Evolutionary conservation across 345 rosid genomes (phyloP).

Genomic region (Conringia planisiliqua): DNA sequence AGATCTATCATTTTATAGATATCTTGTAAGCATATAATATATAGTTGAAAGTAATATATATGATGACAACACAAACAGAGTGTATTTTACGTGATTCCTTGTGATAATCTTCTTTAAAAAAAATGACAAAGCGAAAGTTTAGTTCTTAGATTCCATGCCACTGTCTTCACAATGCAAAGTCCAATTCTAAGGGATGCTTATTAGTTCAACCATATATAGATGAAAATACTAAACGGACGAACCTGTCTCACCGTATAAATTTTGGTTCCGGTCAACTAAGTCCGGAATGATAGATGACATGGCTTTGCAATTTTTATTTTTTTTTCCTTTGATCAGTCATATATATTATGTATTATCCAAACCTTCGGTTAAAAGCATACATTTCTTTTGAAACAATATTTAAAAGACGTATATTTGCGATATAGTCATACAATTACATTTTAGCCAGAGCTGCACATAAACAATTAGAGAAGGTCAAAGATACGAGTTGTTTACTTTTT

Average conservation of each 20-base stretch:
- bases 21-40: not conserved
- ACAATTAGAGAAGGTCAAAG: constrained; percentile 15
- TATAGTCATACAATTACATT: not conserved
- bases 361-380: not conserved
- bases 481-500: constrained; percentile 21
- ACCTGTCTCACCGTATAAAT: not conserved
- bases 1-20: not conserved
- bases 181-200: not conserved
- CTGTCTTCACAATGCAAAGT: not conserved
- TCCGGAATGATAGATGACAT: not conserved
- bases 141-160: not conserved
- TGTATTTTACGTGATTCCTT: not conserved
- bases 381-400: not conserved
- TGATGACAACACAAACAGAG: not conserved
- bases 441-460: not conserved
- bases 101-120: not conserved
- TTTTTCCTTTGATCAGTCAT: not conserved
- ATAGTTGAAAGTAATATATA: not conserved
- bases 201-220: too few species aligned
- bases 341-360: not conserved
- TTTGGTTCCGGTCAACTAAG: not conserved
- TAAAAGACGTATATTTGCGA: not conserved
- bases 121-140: not conserved
- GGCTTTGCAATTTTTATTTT: too few species aligned
- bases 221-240: not conserved